Percentiles rank a stretch among this genome's conserved stretches.
Evolutionary conservation across 257 asterid species (phyloP).

Genomic region (Schizonepeta tenuifolia): DNA sequence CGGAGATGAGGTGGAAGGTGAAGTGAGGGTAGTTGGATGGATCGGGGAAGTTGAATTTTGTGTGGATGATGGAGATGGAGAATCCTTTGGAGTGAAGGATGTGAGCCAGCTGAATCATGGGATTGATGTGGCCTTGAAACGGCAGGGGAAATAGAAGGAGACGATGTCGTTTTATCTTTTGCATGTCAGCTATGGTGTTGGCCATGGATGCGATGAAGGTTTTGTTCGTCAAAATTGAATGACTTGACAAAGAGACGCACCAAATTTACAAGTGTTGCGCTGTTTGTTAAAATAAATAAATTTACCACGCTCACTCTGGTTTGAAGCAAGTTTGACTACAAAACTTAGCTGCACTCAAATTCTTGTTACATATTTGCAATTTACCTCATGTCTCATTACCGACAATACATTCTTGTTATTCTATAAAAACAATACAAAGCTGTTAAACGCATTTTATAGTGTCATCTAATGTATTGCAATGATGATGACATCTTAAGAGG

Average conservation of each 20-base stretch:
- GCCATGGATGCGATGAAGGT: neutral
- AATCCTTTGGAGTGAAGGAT: slow-evolving; percentile 53
- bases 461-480: too few relatives aligned
- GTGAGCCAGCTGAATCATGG: slow-evolving; percentile 58
- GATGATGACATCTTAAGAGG: too few relatives aligned
- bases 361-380: too few relatives aligned
- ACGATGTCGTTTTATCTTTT: slow-evolving; percentile 12
- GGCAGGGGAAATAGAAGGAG: slow-evolving; percentile 43
- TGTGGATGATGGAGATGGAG: slow-evolving; percentile 44
- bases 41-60: slow-evolving; percentile 40
- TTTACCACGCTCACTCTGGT: too few relatives aligned
- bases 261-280: too few relatives aligned
- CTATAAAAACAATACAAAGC: too few relatives aligned
- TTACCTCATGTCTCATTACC: too few relatives aligned
- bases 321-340: too few relatives aligned
- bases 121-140: slow-evolving; percentile 60
- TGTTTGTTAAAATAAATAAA: too few relatives aligned
- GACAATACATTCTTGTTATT: too few relatives aligned
- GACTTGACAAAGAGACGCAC: neutral
- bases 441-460: too few relatives aligned
- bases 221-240: neutral
- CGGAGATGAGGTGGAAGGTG: slow-evolving; percentile 40
- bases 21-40: slow-evolving; percentile 47
- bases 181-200: neutral
- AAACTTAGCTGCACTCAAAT: too few relatives aligned